phyloP scores from a whole-genome alignment of 2,329 filamentous ascomycete genomes.

The Teratosphaeriaceae sp. region DNA sequence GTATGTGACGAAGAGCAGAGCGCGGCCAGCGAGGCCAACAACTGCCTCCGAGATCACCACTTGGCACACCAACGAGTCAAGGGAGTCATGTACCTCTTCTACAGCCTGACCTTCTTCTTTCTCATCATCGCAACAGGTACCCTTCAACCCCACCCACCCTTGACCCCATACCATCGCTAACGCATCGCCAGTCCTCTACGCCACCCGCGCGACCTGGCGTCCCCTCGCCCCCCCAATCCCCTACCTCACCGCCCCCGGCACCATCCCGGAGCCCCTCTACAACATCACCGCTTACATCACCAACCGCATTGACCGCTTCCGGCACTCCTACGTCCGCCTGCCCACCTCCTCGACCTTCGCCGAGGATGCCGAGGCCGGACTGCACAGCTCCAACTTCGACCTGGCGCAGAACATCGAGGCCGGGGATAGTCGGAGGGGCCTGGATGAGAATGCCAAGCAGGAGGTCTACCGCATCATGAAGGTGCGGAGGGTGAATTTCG shows the following conservation, averaged over 20 bases:
- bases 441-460: conserved; percentile 72
- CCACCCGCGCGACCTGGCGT: conserved; percentile 73
- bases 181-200: conserved; percentile 57
- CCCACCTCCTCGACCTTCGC: conserved; percentile 62
- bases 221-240: conserved; percentile 56
- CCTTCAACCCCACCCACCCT: conserved; percentile 14
- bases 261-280: conserved; percentile 51
- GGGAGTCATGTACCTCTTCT: conserved; percentile 70
- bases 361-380: conserved; percentile 79
- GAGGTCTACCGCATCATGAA: conserved; percentile 91
- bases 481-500: conserved; percentile 71
- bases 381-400: conserved; percentile 78
- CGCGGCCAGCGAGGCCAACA: neutral
- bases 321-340: conserved; percentile 65
- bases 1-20: neutral
- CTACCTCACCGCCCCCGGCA: conserved; percentile 40
- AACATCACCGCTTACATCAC: conserved; percentile 34
- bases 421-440: conserved; percentile 70
- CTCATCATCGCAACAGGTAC: conserved; percentile 65
- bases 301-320: conserved; percentile 34
- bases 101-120: conserved; percentile 64
- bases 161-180: neutral
- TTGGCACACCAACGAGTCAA: neutral
- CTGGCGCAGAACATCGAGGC: conserved; percentile 70
- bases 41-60: neutral